These are phyloP conservation scores for Asterophora lycoperdoides DNA, from an alignment of 768 basidiomycete genomes.

Conservation along the genomic window DNA sequence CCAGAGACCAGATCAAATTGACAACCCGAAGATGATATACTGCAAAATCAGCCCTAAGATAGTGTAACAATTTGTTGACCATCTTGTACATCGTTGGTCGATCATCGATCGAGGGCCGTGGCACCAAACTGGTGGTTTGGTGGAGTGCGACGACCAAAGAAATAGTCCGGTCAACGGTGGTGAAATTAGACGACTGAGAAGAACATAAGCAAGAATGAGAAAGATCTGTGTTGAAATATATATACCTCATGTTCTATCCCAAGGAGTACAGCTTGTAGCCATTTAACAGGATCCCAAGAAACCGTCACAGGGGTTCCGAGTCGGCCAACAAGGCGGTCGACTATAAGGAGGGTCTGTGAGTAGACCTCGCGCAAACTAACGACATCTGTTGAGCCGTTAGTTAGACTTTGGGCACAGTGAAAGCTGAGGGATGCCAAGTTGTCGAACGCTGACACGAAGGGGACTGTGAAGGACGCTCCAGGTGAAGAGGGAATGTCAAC, in stretches of 20 bases:
- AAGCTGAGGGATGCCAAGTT: constrained; percentile 46
- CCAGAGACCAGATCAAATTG: constrained; percentile 77
- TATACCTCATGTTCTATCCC: constrained; percentile 55
- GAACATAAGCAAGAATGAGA: constrained; percentile 4
- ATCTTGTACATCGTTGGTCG: constrained; percentile 54
- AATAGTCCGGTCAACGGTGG: constrained; percentile 60
- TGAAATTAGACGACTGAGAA: constrained; percentile 57
- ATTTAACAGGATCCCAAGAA: constrained; percentile 59
- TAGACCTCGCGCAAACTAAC: constrained; percentile 44
- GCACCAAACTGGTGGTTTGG: constrained; percentile 44
- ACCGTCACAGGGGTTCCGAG: constrained; percentile 37
- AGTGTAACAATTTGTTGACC: constrained; percentile 66
- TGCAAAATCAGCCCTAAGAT: constrained; percentile 61
- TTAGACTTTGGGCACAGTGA: constrained; percentile 37
- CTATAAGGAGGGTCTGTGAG: constrained; percentile 45
- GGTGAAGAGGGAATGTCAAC: constrained; percentile 16
- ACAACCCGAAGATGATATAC: constrained; percentile 81
- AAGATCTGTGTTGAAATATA: constrained; percentile 9
- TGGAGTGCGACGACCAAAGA: constrained; percentile 54
- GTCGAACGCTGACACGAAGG: constrained; percentile 57
- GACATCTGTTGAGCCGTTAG: constrained; percentile 27
- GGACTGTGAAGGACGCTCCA: constrained; percentile 32
- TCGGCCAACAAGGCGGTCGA: constrained; percentile 46
- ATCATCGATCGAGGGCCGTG: constrained; percentile 51
- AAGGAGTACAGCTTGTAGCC: constrained; percentile 55